Evolutionary conservation across 192 early-diverging fungal genomes (phyloP), one percentile per base, ranked within the genome.

Genomic region (Coemansia sp.): DNA sequence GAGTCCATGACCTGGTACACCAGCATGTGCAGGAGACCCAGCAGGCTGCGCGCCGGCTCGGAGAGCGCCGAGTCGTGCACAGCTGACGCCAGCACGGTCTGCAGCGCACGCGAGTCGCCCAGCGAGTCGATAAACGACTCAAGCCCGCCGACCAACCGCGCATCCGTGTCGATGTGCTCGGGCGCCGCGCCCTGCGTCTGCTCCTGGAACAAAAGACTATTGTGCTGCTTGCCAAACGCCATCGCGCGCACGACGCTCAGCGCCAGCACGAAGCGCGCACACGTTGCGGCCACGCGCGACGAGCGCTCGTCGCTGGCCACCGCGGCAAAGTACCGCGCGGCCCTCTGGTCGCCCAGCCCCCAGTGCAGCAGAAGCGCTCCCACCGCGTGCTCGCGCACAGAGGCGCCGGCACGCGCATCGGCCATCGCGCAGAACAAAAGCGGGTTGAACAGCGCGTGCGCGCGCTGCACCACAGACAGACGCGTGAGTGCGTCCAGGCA

Each of bases 401-500:
- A 63, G 10, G 83, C 45, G 58, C 87, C 94, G 44, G 92, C 88
- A 1, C 89, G 89, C 35, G 86, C 84, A 57, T 81, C 49, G 0
- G 89, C 81, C 70, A 93, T 90, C 21, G 80, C 74, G 38, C 92
- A 66, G 62, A 95, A 94, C 54, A 89, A 64, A 16, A 67, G 71
- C 0, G 92, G 57, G 65, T 96, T 89, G 82, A 69, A 92, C 69
- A 49, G 89, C 19, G n/a, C 84, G 83, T 50, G 82, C 75, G 16
- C 85, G 12, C 83, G 87, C 85, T 80, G 71, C 50, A 56, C 59
- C 56, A 80, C 56, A 55, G 77, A 69, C 74, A 91, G 86, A 22
- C 86, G 85, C 54, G 85, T 65, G 50, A 86, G 61, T 12, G 86
- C 90, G 57, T 91, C 83, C n/a, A 98, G 61, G 52, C 92, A 93